A percentile compares a stretch with the other conserved stretches of the same genome.
phyloP scores from a whole-genome alignment of 148 eudicot genomes.

The Camellia lanceoleosa region DNA sequence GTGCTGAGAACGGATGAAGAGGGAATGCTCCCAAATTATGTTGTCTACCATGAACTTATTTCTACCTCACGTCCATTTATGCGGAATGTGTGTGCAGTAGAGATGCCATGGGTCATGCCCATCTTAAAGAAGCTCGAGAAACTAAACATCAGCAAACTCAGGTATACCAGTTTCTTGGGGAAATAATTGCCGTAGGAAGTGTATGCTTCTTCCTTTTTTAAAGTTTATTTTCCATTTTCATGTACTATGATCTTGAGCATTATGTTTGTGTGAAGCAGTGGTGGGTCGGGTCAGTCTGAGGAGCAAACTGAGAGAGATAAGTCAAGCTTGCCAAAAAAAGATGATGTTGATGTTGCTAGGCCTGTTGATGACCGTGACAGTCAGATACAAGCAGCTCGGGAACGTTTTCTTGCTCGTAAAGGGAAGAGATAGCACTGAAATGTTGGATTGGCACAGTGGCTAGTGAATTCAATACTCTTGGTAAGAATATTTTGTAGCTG shows the following conservation, averaged over 20 bases:
- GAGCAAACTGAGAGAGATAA: slow-evolving; percentile 29
- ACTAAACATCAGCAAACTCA: slow-evolving; percentile 58
- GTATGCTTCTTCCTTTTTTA: not conserved
- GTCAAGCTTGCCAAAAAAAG: slow-evolving; percentile 28
- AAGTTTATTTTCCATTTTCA: not conserved
- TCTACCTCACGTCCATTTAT: slow-evolving; percentile 85
- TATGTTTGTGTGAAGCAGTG: slow-evolving; percentile 43
- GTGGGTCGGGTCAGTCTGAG: slow-evolving; percentile 47
- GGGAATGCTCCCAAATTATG: slow-evolving; percentile 93
- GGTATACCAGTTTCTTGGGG: slow-evolving; percentile 31
- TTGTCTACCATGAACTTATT: slow-evolving; percentile 85
- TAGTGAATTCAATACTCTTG: not conserved
- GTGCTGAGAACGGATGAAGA: slow-evolving; percentile 85
- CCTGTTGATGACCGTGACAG: slow-evolving; percentile 52
- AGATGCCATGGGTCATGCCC: slow-evolving; percentile 77
- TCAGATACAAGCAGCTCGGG: slow-evolving; percentile 83
- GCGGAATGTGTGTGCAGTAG: slow-evolving; percentile 79
- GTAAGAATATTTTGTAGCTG: not conserved
- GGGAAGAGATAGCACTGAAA: slow-evolving; percentile 40
- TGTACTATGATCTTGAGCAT: slow-evolving; percentile 1
- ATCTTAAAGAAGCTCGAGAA: slow-evolving; percentile 69
- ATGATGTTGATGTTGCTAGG: slow-evolving; percentile 25
- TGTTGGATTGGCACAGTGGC: not conserved
- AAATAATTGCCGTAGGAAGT: not conserved
- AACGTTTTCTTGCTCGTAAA: slow-evolving; percentile 87